Conservation (phyloP, 768 basidiomycete genomes). For the Rhizopogon vesiculosus region DNA sequence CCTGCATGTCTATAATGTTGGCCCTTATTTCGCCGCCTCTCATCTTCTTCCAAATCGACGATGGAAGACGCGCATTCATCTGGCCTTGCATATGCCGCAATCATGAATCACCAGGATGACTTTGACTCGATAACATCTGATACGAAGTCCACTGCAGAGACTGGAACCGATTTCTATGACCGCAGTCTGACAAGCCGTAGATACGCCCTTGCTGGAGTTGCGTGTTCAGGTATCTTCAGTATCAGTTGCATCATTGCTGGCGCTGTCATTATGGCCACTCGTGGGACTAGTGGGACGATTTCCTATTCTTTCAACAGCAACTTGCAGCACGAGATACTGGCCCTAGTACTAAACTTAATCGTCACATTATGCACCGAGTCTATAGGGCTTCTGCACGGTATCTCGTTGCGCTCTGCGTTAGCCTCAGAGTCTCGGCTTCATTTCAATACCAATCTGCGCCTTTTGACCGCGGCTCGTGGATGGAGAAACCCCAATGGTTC, state of each 20-base stretch:
- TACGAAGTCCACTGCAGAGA: not conserved
- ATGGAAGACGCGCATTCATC: not conserved
- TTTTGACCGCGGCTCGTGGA: slow-evolving; percentile 17
- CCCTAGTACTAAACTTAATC: slow-evolving; percentile 21
- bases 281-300: not conserved
- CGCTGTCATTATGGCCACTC: slow-evolving; percentile 14
- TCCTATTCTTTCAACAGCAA: not conserved
- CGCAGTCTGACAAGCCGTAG: slow-evolving; percentile 21
- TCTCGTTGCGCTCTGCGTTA: slow-evolving; percentile 22
- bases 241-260: slow-evolving; percentile 20
- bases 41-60: not conserved
- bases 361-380: slow-evolving; percentile 25
- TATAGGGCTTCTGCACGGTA: slow-evolving; percentile 21
- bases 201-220: slow-evolving; percentile 21
- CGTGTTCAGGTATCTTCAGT: slow-evolving; percentile 17
- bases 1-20: not conserved
- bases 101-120: not conserved
- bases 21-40: not conserved
- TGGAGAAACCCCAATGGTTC: slow-evolving; percentile 19
- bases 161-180: slow-evolving; percentile 23
- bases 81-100: not conserved
- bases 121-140: not conserved
- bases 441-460: slow-evolving; percentile 26
- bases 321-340: slow-evolving; percentile 14
- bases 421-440: slow-evolving; percentile 17